Evolutionary conservation across 2,329 filamentous ascomycete genomes (phyloP).

Genomic region (Phaeophleospora eucalypticola): DNA sequence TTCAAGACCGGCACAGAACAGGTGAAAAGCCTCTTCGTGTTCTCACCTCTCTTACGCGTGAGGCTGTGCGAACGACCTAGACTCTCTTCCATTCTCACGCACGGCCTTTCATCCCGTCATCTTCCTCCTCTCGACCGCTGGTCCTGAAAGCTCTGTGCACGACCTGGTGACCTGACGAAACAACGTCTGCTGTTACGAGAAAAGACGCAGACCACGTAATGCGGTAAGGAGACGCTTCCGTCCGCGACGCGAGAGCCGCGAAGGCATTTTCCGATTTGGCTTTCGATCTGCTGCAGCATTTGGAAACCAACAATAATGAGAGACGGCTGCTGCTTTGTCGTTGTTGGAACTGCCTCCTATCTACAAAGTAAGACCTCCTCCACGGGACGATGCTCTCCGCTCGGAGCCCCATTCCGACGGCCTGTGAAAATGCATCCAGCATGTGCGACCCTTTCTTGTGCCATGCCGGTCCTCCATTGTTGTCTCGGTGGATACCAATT

Average conservation of each 20-base stretch:
- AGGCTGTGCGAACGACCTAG: constrained; percentile 4
- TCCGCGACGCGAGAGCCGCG: background rate
- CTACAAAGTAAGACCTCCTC: too few species aligned
- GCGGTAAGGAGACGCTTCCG: too few species aligned
- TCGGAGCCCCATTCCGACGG: too few species aligned
- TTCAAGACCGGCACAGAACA: background rate
- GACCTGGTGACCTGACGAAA: background rate
- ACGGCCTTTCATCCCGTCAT: background rate
- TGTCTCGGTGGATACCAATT: background rate
- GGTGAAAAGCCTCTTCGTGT: constrained; percentile 1
- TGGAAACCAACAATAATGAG: too few species aligned
- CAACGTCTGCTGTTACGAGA: constrained; percentile 4
- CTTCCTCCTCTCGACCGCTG: background rate
- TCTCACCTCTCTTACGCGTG: background rate
- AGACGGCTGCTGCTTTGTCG: too few species aligned
- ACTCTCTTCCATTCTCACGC: background rate
- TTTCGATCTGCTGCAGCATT: constrained; percentile 1
- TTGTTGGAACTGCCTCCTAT: too few species aligned
- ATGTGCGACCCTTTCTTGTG: background rate
- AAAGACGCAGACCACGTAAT: constrained; percentile 1
- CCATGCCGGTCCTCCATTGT: constrained; percentile 5
- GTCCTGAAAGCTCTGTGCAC: too few species aligned
- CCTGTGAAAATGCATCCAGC: too few species aligned
- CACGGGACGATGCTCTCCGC: too few species aligned
- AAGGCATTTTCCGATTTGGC: background rate